Conservation (phyloP, 257 asterid species). For the Salvia hispanica region DNA sequence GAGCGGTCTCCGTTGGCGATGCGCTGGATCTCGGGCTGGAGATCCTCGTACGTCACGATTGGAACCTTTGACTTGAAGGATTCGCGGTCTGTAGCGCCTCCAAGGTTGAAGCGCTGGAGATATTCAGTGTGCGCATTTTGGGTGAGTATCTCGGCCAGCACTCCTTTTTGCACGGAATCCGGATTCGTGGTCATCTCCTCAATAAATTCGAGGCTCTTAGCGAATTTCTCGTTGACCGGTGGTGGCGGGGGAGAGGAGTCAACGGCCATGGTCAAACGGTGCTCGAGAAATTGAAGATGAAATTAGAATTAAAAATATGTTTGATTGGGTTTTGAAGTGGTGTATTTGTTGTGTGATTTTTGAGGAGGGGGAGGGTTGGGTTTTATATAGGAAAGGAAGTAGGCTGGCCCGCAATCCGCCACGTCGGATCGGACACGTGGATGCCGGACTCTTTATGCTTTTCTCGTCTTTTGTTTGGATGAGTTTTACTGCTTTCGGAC, state of each 20-base stretch:
- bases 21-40: slow-evolving; percentile 72
- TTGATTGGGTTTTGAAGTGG: background rate
- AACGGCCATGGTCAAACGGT: slow-evolving; percentile 41
- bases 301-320: background rate
- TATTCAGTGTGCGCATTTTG: slow-evolving; percentile 70
- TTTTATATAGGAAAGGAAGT: slow-evolving; percentile 26
- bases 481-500: slow-evolving; percentile 26
- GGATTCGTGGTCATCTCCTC: slow-evolving; percentile 59
- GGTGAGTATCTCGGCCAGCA: slow-evolving; percentile 56
- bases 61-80: slow-evolving; percentile 72
- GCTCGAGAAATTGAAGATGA: background rate
- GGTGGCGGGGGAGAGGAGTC: slow-evolving; percentile 40
- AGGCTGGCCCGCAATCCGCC: background rate
- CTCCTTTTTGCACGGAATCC: slow-evolving; percentile 56
- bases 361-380: background rate
- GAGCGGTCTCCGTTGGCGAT: slow-evolving; percentile 80
- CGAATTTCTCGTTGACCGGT: slow-evolving; percentile 53
- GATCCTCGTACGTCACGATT: slow-evolving; percentile 67
- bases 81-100: slow-evolving; percentile 61
- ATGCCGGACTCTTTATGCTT: slow-evolving; percentile 25
- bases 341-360: slow-evolving; percentile 6
- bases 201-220: slow-evolving; percentile 58
- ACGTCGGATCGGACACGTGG: slow-evolving; percentile 20
- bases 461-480: slow-evolving; percentile 33
- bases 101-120: slow-evolving; percentile 45